Base-by-base conservation (phyloP, 345 rosid species). In the Populus pruinosa region DNA sequence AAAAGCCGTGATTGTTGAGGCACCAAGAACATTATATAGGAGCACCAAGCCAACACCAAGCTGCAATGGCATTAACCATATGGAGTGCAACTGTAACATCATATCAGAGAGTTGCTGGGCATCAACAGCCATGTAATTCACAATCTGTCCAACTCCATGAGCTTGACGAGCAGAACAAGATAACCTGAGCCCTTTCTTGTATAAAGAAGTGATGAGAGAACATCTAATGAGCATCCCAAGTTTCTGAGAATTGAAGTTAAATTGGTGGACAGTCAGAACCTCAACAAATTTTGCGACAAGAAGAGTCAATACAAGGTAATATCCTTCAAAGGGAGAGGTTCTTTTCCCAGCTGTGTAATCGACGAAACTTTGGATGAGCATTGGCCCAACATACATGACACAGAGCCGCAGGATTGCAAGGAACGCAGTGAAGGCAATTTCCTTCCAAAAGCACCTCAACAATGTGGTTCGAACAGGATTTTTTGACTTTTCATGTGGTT, bases 41-140 rank as follows among this genome's bases (percentile, higher is more conserved):
- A 95, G 98, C 47, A 86, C 83, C 55, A 95, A 47, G 2, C 93
- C 99, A 21, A 90, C 89, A 55, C 83, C 39, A 33, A 91, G 86
- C 74, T 95, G 98, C 74, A 95, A 67, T 14, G 98, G 98, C 92
- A 90, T 95, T 74, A 93, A 81, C 99, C 99, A 95, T 56, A 93
- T 81, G n/a, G 96, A 78, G 81, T 95, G 99, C 65, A 95, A 88
- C 89, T 93, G 99, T 36, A 93, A 71, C 94, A 95, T 95, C 98
- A 95, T 93, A 71, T 95, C 99, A 21, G 98, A 93, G 70, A 95
- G 94, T 82, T 95, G 99, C 25, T 95, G 99, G 2, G 98, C 97
- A 74, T 95, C 99, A 6, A 95, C 98, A 36, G 99, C 94, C 99
- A 95, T 95, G 87, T 95, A 95, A 76, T 95, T 95, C 78, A 95